phyloP scores from a whole-genome alignment of 768 basidiomycete species.

The Sistotremastrum niveocremeum region DNA sequence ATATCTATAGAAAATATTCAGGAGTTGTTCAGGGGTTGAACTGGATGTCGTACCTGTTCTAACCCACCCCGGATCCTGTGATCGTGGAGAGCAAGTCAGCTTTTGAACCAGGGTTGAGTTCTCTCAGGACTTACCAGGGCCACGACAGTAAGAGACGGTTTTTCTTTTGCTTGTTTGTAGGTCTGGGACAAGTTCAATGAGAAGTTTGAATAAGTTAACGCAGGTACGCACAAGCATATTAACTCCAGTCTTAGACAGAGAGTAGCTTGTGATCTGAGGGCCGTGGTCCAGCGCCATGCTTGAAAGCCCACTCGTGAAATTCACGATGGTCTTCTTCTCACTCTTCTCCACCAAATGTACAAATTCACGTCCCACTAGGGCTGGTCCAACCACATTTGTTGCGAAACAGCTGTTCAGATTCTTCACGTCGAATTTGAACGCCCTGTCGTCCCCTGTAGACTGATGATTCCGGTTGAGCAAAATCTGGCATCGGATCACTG shows the following conservation, averaged over 20 bases:
- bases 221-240: slow-evolving; percentile 24
- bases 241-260: slow-evolving; percentile 24
- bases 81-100: no score
- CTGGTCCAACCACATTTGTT: slow-evolving; percentile 23
- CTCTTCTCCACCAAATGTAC: slow-evolving; percentile 22
- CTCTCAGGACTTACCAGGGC: slow-evolving; percentile 8
- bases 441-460: slow-evolving; percentile 14
- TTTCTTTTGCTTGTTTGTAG: slow-evolving; percentile 23
- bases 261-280: slow-evolving; percentile 18
- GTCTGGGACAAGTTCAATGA: slow-evolving; percentile 12
- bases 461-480: slow-evolving; percentile 1
- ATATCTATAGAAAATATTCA: slow-evolving; percentile 14
- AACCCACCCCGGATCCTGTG: slow-evolving; percentile 24
- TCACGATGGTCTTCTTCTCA: slow-evolving; percentile 20
- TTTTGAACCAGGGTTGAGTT: no score
- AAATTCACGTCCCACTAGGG: slow-evolving; percentile 20
- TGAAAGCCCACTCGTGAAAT: slow-evolving; percentile 19
- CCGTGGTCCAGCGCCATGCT: slow-evolving; percentile 21
- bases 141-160: slow-evolving; percentile 20
- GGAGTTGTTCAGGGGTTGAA: neutral
- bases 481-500: neutral
- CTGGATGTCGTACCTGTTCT: slow-evolving; percentile 17
- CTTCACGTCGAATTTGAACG: slow-evolving; percentile 14
- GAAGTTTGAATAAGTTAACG: neutral
- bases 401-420: slow-evolving; percentile 14